phyloP scores from a whole-genome alignment of 768 basidiomycete genomes.

The Hypsizygus marmoreus region DNA sequence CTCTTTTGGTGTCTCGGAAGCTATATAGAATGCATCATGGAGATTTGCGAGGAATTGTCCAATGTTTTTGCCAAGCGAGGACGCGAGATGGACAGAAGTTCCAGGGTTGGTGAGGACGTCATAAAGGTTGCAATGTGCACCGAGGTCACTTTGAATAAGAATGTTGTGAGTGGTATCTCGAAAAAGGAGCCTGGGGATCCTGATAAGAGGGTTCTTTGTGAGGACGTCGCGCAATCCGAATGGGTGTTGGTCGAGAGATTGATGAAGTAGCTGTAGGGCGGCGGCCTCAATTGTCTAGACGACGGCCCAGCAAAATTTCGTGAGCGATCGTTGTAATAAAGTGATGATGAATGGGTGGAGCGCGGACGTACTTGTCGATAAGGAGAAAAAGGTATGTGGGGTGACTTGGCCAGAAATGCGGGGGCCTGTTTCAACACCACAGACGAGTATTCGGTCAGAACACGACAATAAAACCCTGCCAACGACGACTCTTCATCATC shows the following conservation, averaged over 20 bases:
- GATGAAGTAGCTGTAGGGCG: conserved; percentile 1
- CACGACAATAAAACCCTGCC: background rate
- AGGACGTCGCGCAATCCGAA: conserved; percentile 1
- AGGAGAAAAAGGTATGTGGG: conserved; percentile 8
- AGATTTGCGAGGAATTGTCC: conserved; percentile 7
- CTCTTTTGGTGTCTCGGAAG: background rate
- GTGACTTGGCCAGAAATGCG: conserved; percentile 5
- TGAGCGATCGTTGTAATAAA: too few species aligned
- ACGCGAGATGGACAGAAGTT: background rate
- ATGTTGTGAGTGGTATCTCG: background rate
- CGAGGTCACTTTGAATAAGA: conserved; percentile 6
- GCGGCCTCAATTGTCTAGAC: conserved; percentile 10
- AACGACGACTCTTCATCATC: background rate
- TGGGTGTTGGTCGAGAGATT: background rate
- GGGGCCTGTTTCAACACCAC: conserved; percentile 8
- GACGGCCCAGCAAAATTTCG: background rate
- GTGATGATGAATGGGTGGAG: too few species aligned
- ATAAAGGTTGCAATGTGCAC: conserved; percentile 4
- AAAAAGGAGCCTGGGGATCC: background rate
- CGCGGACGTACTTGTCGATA: conserved; percentile 7
- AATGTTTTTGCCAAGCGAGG: background rate
- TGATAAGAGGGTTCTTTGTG: background rate
- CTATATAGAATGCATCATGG: conserved; percentile 1
- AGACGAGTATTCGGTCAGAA: background rate
- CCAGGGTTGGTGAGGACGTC: conserved; percentile 3